Evolutionary conservation across 768 basidiomycete genomes (phyloP).

Genomic region (Termitomyces bulborhizus): DNA sequence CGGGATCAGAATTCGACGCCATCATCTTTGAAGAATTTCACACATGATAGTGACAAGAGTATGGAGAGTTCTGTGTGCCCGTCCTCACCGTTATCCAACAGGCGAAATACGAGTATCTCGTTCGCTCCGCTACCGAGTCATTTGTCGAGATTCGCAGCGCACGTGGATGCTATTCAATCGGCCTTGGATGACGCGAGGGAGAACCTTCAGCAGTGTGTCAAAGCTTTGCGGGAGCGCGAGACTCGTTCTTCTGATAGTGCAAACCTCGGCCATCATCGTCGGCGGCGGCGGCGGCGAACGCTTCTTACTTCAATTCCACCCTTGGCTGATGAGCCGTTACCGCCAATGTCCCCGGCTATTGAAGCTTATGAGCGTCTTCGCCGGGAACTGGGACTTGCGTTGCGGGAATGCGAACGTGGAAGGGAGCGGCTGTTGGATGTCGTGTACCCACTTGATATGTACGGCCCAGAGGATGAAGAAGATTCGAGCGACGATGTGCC

Average conservation of each 20-base stretch:
- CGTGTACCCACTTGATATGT: slow-evolving; percentile 31
- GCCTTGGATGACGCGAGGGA: slow-evolving; percentile 70
- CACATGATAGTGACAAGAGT: slow-evolving; percentile 8
- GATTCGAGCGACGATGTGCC: slow-evolving; percentile 46
- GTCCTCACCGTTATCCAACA: neutral
- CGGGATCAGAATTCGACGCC: slow-evolving; percentile 46
- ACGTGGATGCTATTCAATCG: slow-evolving; percentile 62
- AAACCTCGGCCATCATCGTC: slow-evolving; percentile 3
- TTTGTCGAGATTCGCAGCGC: slow-evolving; percentile 62
- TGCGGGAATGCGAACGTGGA: slow-evolving; percentile 80
- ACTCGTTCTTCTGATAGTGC: slow-evolving; percentile 14
- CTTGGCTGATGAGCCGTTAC: slow-evolving; percentile 25
- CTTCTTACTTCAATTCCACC: slow-evolving; percentile 9
- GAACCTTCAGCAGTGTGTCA: slow-evolving; percentile 58
- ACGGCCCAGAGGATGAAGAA: slow-evolving; percentile 18
- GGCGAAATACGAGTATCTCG: slow-evolving; percentile 22
- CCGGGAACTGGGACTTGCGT: slow-evolving; percentile 68
- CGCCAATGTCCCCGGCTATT: slow-evolving; percentile 40
- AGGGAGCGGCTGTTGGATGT: slow-evolving; percentile 56
- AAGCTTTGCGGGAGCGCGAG: slow-evolving; percentile 47
- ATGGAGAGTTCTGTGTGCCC: neutral
- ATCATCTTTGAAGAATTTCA: slow-evolving; percentile 5
- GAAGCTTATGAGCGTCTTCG: slow-evolving; percentile 72
- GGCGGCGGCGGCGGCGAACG: slow-evolving; percentile 11
- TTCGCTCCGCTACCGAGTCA: slow-evolving; percentile 76